These are phyloP conservation scores for Penstemon newberryi DNA, from an alignment of 257 asterid species.

Conservation along the genomic window DNA sequence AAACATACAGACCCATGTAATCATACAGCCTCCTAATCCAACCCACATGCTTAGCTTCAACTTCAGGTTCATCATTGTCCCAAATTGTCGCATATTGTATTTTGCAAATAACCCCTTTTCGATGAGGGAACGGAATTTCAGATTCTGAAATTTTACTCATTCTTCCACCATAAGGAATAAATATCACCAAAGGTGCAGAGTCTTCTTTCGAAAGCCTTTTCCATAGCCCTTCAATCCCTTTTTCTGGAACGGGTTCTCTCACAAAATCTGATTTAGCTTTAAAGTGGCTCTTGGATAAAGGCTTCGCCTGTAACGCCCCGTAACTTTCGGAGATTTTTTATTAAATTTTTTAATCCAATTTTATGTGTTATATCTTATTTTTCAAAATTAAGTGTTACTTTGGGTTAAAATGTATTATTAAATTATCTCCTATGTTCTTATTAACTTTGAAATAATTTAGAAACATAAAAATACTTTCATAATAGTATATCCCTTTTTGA, in stretches of 20 bases:
- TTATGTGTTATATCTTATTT: too few relatives aligned
- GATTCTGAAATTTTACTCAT: conserved; percentile 56
- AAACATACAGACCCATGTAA: conserved; percentile 65
- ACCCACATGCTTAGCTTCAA: conserved; percentile 43
- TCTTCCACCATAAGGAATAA: conserved; percentile 70
- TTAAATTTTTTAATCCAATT: too few relatives aligned
- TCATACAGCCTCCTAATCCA: conserved; percentile 57
- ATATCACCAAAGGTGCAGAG: conserved; percentile 43
- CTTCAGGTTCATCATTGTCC: conserved; percentile 45
- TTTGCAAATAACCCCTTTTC: conserved; percentile 49
- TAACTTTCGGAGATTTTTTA: too few relatives aligned
- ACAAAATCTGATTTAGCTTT: conserved; percentile 73
- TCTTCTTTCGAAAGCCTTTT: conserved; percentile 54
- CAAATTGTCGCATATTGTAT: conserved; percentile 49
- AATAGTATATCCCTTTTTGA: too few relatives aligned
- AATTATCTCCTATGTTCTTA: too few relatives aligned
- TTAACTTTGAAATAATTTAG: too few relatives aligned
- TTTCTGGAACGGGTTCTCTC: conserved; percentile 48
- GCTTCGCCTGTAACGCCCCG: conserved; percentile 61
- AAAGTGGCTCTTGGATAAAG: conserved; percentile 62
- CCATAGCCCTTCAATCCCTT: conserved; percentile 68
- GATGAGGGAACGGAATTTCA: conserved; percentile 65
- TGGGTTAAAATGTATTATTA: too few relatives aligned
- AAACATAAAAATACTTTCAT: too few relatives aligned
- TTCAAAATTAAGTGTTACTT: too few relatives aligned